Evolutionary conservation across 1,284 basidiomycete genomes (phyloP).

Genomic region (Lignosus rhinocerotis): DNA sequence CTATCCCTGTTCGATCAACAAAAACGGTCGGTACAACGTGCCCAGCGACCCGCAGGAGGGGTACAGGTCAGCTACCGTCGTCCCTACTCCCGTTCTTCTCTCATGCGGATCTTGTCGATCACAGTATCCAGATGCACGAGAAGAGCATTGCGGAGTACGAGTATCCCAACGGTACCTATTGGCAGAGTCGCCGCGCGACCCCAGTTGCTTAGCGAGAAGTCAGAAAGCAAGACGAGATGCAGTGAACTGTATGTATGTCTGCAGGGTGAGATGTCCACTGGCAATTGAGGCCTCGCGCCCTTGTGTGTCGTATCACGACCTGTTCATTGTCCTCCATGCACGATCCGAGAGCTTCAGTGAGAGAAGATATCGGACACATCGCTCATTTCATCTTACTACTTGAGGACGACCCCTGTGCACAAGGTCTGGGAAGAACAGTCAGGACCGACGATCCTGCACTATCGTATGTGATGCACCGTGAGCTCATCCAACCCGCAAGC

Average conservation of each 20-base stretch:
- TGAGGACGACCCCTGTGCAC: background rate
- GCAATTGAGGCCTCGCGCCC: too few relatives aligned
- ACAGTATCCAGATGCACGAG: constrained; percentile 76
- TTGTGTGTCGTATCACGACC: too few relatives aligned
- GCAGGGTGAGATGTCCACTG: background rate
- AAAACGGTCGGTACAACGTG: constrained; percentile 83
- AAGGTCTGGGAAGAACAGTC: background rate
- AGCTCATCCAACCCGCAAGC: too few relatives aligned
- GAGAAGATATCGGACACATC: too few relatives aligned
- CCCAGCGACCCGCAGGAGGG: constrained; percentile 67
- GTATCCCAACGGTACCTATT: constrained; percentile 76
- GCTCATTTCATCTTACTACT: background rate
- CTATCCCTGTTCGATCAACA: constrained; percentile 88
- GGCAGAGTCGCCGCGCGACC: constrained; percentile 38
- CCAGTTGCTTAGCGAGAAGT: background rate
- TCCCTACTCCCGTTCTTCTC: background rate
- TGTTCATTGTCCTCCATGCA: too few relatives aligned
- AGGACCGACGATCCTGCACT: too few relatives aligned
- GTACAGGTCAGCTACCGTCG: constrained; percentile 54
- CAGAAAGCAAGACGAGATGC: too few relatives aligned
- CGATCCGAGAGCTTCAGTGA: too few relatives aligned
- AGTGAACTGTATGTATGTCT: background rate
- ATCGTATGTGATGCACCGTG: too few relatives aligned
- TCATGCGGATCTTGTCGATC: background rate
- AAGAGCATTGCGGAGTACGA: constrained; percentile 73